Conservation (phyloP, 495 filamentous ascomycete species). For the Hypoxylon lenormandii region DNA sequence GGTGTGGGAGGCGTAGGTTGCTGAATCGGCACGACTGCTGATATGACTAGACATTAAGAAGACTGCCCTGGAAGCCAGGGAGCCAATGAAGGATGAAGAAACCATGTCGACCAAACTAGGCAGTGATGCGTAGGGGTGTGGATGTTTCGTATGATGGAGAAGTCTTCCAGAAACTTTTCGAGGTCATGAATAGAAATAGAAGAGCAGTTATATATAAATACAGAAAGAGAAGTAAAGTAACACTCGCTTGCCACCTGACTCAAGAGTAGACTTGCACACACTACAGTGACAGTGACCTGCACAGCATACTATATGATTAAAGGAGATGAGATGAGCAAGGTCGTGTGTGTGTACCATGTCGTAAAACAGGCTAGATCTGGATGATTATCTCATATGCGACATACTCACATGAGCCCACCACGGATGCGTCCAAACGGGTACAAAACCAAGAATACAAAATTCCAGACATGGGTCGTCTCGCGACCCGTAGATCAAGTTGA, state of each 20-base stretch:
- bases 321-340: conserved; percentile 34
- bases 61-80: conserved; percentile 55
- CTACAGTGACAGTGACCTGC: no score
- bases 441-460: conserved; percentile 28
- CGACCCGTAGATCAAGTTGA: conserved; percentile 25
- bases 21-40: conserved; percentile 24
- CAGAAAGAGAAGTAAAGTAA: conserved; percentile 25
- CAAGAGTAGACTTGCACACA: conserved; percentile 25
- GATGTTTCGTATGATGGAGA: conserved; percentile 33
- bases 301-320: conserved; percentile 18
- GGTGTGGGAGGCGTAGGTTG: conserved; percentile 56
- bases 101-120: conserved; percentile 44
- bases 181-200: conserved; percentile 9
- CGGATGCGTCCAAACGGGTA: conserved; percentile 28
- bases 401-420: conserved; percentile 38
- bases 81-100: conserved; percentile 50
- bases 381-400: conserved; percentile 20
- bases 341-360: conserved; percentile 33
- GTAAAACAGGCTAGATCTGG: conserved; percentile 19
- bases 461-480: conserved; percentile 47
- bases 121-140: conserved; percentile 4
- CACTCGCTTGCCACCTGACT: conserved; percentile 33
- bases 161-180: conserved; percentile 43
- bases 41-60: conserved; percentile 53
- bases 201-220: conserved; percentile 20